Conservation (phyloP, 192 early-diverging fungal species). For the Coemansia sp. region DNA sequence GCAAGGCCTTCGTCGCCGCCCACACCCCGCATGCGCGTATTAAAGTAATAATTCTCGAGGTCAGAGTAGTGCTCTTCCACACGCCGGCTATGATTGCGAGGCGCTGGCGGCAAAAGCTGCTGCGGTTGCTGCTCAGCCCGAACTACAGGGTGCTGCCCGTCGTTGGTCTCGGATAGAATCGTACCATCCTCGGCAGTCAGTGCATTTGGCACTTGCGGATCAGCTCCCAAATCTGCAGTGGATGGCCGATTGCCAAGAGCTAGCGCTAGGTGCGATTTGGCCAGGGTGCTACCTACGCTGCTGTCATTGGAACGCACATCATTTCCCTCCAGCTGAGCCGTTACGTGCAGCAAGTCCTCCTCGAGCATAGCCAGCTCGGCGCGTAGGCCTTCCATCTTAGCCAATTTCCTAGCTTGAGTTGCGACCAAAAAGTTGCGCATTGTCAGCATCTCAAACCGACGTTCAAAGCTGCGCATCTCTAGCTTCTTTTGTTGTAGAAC, state of each 20-base stretch:
- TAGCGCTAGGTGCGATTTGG: conserved; percentile 6
- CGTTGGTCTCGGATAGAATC: not conserved
- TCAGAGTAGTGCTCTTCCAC: conserved; percentile 68
- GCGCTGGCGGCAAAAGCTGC: not conserved
- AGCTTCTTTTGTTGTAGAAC: conserved; percentile 64
- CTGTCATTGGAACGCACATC: conserved; percentile 8
- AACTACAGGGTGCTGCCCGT: not conserved
- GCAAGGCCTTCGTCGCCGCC: conserved; percentile 32
- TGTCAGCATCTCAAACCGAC: conserved; percentile 59
- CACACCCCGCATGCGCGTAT: conserved; percentile 55
- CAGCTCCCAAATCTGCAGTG: conserved; percentile 11
- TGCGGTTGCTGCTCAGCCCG: not conserved
- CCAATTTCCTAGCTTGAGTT: conserved; percentile 59
- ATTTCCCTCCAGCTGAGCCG: conserved; percentile 39
- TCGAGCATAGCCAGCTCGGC: conserved; percentile 45
- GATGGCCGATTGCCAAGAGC: conserved; percentile 2
- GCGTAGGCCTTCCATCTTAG: conserved; percentile 45
- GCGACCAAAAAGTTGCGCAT: conserved; percentile 65
- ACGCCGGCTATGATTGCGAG: conserved; percentile 28
- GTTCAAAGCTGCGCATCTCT: conserved; percentile 56
- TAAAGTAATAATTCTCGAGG: conserved; percentile 72
- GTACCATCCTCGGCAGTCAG: conserved; percentile 8
- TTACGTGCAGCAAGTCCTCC: conserved; percentile 39
- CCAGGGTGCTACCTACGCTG: conserved; percentile 7
- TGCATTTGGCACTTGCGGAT: conserved; percentile 42